Conservation (phyloP, 2,329 filamentous ascomycete species). For the Blastomyces emzantsi region DNA sequence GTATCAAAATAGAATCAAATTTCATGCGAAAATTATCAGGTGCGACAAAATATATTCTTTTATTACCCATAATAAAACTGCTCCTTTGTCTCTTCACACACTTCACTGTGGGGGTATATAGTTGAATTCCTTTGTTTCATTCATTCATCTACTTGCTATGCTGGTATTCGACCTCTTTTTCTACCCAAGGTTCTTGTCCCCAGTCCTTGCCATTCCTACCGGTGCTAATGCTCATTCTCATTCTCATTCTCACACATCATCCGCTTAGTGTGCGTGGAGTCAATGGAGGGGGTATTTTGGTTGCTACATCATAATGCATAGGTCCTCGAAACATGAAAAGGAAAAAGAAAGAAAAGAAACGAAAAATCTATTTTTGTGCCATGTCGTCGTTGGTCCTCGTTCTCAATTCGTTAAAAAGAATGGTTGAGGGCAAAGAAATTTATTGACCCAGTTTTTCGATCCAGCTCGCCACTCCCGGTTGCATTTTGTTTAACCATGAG, state of each 20-base stretch:
- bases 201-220: not conserved
- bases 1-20: not conserved
- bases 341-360: not conserved
- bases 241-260: not conserved
- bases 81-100: not conserved
- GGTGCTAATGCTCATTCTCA: not conserved
- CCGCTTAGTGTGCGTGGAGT: not conserved
- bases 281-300: not conserved
- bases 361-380: not conserved
- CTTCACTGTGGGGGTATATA: not conserved
- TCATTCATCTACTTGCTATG: not conserved
- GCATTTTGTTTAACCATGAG: slow-evolving; percentile 41
- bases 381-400: not conserved
- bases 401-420: not conserved
- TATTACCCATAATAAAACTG: no score
- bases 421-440: not conserved
- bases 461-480: slow-evolving; percentile 31
- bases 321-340: not conserved
- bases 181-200: not conserved
- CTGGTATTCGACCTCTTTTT: not conserved
- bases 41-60: not conserved
- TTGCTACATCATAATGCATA: slow-evolving; percentile 1
- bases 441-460: slow-evolving; percentile 22
- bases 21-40: not conserved
- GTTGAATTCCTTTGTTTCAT: not conserved